phyloP scores from a whole-genome alignment of 495 filamentous ascomycete species.

The Hapsidospora chrysogenum region DNA sequence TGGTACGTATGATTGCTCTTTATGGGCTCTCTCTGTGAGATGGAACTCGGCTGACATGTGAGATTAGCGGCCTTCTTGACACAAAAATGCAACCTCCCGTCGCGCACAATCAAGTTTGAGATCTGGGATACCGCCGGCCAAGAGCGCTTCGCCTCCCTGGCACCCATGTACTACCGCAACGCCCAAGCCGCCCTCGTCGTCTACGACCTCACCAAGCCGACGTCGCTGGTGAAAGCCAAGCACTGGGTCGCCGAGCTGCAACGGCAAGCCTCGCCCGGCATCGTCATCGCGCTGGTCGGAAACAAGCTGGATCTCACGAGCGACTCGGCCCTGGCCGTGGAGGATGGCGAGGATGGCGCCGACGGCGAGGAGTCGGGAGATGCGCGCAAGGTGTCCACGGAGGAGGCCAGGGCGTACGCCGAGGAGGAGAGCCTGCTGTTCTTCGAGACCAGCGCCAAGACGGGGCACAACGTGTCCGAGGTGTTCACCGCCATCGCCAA shows the following conservation, averaged over 20 bases:
- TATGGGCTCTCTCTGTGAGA: too few species aligned
- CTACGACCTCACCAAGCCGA: conserved; percentile 96
- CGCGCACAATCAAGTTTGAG: conserved; percentile 96
- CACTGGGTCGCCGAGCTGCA: conserved; percentile 98
- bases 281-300: conserved; percentile 92
- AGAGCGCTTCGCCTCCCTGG: conserved; percentile 91
- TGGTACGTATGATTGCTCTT: too few species aligned
- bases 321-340: conserved; percentile 25
- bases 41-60: too few species aligned
- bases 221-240: conserved; percentile 86
- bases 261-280: conserved; percentile 91
- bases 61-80: conserved; percentile 98
- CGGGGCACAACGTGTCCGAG: conserved; percentile 78
- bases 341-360: conserved; percentile 21
- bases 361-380: conserved; percentile 52
- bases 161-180: conserved; percentile 99
- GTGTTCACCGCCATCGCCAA: conserved; percentile 98
- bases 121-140: conserved; percentile 99
- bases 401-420: conserved; percentile 83
- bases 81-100: conserved; percentile 93
- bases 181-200: conserved; percentile 96
- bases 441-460: conserved; percentile 97
- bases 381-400: conserved; percentile 69
- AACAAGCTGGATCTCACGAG: conserved; percentile 89
- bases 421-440: conserved; percentile 88